Evolutionary conservation across 2,329 filamentous ascomycete genomes (phyloP), one percentile per base, ranked within the genome.

Genomic region (Paraphoma sp.): DNA sequence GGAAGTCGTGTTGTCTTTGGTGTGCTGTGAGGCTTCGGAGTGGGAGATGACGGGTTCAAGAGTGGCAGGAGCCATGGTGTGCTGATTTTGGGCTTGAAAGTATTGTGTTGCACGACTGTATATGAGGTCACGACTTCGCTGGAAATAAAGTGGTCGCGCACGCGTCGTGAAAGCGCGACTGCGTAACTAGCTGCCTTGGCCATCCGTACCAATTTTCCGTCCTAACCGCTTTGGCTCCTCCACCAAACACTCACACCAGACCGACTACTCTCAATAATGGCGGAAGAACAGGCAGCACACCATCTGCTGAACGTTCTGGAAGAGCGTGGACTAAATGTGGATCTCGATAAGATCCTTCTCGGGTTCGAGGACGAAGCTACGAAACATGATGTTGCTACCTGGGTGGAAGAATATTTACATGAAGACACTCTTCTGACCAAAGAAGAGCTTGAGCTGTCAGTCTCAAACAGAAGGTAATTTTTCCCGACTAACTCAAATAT

Each of bases 351-450:
- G 61, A 75, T 84, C 11, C 76, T 80, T 28, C 76, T 78, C 66
- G 79, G 81, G 6, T 84, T 84, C 53, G 75, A 80, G 44, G 73
- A 77, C 48, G 70, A 71, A 4, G 69, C 76, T 31, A 82, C 77
- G 11, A 76, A 75, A 54, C 65, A 70, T 16, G 72, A 78, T 40
- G 76, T 78, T 43, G 71, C 72, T 8, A 65, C 69, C 50, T 84
- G 82, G 81, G 78, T 83, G 11, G 68, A 79, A 8, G 76, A 81
- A 54, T 82, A 82, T 67, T 67, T 84, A 29, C 70, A 77, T n/a
- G 65, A 77, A 17, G 67, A 77, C 6, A 82, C 79, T 0, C 66
- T 84, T 9, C 68, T 84, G 48, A 82, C 76, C 14, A 78, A 76
- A 53, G 82, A 84, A 43, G 82, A 84, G 58, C 62, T 81, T 33